A percentile compares a stretch with the other conserved stretches of the same genome.
phyloP scores from a whole-genome alignment of 257 asterid genomes.

The Ilex aquifolium region DNA sequence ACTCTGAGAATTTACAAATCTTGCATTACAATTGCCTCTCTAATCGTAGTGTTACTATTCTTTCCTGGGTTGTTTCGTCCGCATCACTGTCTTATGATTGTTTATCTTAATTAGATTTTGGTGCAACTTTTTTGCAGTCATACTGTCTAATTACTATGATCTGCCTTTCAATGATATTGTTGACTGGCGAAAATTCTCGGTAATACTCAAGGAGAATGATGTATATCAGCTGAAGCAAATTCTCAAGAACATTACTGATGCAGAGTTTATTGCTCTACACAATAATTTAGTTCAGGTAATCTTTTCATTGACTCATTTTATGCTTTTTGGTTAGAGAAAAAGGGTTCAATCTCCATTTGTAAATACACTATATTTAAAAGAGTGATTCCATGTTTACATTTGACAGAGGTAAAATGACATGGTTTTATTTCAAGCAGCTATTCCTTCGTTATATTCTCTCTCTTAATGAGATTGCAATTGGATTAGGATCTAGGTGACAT shows the following conservation, averaged over 20 bases:
- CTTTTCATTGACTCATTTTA: background rate
- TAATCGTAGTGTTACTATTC: too few species aligned
- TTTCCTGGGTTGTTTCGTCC: too few species aligned
- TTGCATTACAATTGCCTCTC: background rate
- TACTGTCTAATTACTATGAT: constrained; percentile 89
- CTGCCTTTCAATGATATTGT: constrained; percentile 90
- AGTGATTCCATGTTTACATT: too few species aligned
- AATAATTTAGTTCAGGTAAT: constrained; percentile 86
- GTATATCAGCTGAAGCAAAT: constrained; percentile 88
- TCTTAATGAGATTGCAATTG: background rate
- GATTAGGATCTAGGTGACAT: background rate
- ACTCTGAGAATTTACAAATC: too few species aligned
- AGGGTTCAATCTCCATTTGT: too few species aligned
- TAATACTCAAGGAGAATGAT: constrained; percentile 76
- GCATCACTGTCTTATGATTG: constrained; percentile 6
- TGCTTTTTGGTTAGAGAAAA: background rate
- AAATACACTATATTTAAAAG: too few species aligned
- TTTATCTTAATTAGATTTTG: background rate
- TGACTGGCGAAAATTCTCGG: constrained; percentile 78
- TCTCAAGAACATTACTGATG: constrained; percentile 69
- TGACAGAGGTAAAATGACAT: too few species aligned
- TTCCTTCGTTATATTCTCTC: too few species aligned
- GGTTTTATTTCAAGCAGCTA: background rate
- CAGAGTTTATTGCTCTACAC: constrained; percentile 67
- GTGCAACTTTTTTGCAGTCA: constrained; percentile 54